Evolutionary conservation across 2,329 filamentous ascomycete species (phyloP).

Genomic region (Trichoderma sp.): DNA sequence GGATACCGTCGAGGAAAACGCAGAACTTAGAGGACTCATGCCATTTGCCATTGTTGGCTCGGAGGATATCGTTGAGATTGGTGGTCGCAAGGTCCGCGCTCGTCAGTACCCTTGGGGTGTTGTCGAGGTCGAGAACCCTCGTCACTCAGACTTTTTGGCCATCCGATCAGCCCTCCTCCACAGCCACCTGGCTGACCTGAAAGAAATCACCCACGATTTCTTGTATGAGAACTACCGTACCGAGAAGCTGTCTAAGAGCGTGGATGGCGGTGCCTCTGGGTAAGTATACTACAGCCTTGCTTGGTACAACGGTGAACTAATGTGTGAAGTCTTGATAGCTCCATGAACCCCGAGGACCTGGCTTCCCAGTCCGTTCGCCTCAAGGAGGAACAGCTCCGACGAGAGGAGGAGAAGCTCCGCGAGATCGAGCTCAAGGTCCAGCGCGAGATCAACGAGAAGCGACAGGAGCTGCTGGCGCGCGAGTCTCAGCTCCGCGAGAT

Average conservation of each 20-base stretch:
- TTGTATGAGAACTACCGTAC: constrained; percentile 99
- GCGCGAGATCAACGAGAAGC: constrained; percentile 99
- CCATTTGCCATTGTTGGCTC: constrained; percentile 98
- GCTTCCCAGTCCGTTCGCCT: constrained; percentile 95
- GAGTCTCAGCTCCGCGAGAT: constrained; percentile 99
- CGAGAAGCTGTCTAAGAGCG: constrained; percentile 99
- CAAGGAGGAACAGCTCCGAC: constrained; percentile 98
- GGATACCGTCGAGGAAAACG: constrained; percentile 98
- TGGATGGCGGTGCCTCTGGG: constrained; percentile 84
- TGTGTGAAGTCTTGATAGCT: constrained; percentile 57
- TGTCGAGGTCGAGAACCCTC: constrained; percentile 97
- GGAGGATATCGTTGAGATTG: constrained; percentile 91
- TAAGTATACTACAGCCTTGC: constrained; percentile 53
- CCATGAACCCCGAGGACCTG: constrained; percentile 96
- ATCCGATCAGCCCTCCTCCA: constrained; percentile 95
- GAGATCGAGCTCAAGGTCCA: constrained; percentile 99
- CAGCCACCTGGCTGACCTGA: constrained; percentile 95
- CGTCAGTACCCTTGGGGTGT: constrained; percentile 99
- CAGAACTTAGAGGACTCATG: constrained; percentile 95
- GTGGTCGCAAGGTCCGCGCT: constrained; percentile 85
- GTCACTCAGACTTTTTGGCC: constrained; percentile 96
- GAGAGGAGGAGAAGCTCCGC: constrained; percentile 98
- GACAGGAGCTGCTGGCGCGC: constrained; percentile 93
- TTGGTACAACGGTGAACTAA: constrained; percentile 26
- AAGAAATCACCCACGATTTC: constrained; percentile 99